Evolutionary conservation across 2,329 filamentous ascomycete species (phyloP).

Genomic region (Cladosporium sp.): DNA sequence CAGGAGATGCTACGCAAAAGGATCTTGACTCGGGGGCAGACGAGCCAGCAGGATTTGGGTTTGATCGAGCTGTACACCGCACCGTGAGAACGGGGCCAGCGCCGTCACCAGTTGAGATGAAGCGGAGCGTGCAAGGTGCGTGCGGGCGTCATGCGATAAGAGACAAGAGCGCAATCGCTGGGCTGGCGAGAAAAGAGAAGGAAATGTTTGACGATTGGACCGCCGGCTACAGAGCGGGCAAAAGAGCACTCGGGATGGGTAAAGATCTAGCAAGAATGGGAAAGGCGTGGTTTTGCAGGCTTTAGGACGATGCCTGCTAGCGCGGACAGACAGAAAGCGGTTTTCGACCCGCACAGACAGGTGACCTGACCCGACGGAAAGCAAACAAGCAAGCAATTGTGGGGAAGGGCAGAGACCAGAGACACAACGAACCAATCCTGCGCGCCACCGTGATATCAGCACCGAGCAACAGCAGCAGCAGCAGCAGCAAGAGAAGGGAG

Average conservation of each 20-base stretch:
- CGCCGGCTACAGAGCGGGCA: constrained; percentile 5
- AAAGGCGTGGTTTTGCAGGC: not conserved
- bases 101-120: not conserved
- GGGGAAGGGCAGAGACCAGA: not conserved
- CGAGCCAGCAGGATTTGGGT: not conserved
- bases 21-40: not conserved
- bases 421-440: constrained; percentile 6
- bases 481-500: not conserved
- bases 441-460: not conserved
- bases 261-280: not conserved
- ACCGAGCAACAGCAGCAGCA: not conserved
- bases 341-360: constrained; percentile 4
- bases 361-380: not conserved
- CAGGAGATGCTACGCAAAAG: not conserved
- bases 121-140: not conserved
- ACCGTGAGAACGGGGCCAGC: not conserved
- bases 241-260: not conserved
- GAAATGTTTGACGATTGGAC: constrained; percentile 17
- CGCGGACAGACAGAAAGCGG: not conserved
- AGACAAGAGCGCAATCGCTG: not conserved
- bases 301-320: constrained; percentile 2
- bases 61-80: no score
- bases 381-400: constrained; percentile 3
- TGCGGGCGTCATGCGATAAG: constrained; percentile 6
- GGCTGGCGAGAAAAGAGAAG: not conserved